A percentile compares a stretch with the other conserved stretches of the same genome.
These are phyloP conservation scores for Pseudocercospora vitis DNA, from an alignment of 2,329 filamentous ascomycete species.

Conservation along the genomic window DNA sequence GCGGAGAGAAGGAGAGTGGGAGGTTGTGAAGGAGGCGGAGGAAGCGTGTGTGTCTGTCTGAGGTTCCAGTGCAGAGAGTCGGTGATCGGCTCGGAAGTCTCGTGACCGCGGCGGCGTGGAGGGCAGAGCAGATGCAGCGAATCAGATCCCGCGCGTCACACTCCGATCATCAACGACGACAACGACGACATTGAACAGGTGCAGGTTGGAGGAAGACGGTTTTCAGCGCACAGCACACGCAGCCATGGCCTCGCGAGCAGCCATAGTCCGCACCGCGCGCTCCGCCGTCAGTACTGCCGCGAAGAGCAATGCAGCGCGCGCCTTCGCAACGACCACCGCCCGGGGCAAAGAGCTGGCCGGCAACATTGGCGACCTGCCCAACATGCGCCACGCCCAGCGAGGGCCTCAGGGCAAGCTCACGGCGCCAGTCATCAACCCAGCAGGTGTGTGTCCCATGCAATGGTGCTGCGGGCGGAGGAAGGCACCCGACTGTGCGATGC, in stretches of 20 bases:
- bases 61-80: too few species aligned
- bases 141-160: too few species aligned
- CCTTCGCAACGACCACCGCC: slow-evolving; percentile 45
- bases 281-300: slow-evolving; percentile 14
- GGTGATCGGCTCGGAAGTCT: too few species aligned
- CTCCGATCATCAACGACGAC: too few species aligned
- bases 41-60: not conserved
- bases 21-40: not conserved
- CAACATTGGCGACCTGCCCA: slow-evolving; percentile 45
- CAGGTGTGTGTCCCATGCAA: too few species aligned
- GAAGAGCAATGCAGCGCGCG: slow-evolving; percentile 35
- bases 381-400: slow-evolving; percentile 47
- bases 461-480: too few species aligned
- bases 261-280: slow-evolving; percentile 8
- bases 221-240: too few species aligned
- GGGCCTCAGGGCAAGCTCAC: slow-evolving; percentile 58
- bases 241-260: slow-evolving; percentile 2
- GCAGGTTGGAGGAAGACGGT: too few species aligned
- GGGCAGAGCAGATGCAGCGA: too few species aligned
- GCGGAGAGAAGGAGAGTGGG: not conserved
- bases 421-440: slow-evolving; percentile 80
- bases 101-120: too few species aligned
- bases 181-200: too few species aligned
- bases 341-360: slow-evolving; percentile 48
- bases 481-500: too few species aligned